Conservation (phyloP, 306 rosid genomes). For the Dryas octopetala region DNA sequence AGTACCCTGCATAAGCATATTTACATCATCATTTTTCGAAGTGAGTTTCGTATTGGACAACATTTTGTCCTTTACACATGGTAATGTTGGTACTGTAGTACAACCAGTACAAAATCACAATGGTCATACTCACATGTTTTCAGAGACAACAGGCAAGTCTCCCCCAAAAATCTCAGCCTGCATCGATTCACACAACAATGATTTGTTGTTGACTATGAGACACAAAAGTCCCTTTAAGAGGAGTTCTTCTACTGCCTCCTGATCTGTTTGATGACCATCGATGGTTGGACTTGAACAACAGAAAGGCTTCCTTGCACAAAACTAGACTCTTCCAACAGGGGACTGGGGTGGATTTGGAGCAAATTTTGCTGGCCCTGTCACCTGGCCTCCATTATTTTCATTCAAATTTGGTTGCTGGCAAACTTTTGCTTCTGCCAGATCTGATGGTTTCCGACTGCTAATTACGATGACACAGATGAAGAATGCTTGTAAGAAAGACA, state of each 20-base stretch:
- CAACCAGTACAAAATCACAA: constrained; percentile 33
- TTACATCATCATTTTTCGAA: background rate
- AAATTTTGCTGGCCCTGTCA: constrained; percentile 46
- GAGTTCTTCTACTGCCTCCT: constrained; percentile 9
- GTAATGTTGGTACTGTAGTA: constrained; percentile 27
- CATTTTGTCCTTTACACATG: constrained; percentile 34
- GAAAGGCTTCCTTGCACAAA: constrained; percentile 14
- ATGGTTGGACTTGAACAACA: constrained; percentile 28
- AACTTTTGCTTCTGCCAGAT: constrained; percentile 35
- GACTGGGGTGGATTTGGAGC: constrained; percentile 82
- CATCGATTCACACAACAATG: background rate
- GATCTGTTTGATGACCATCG: constrained; percentile 28
- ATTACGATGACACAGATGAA: constrained; percentile 59
- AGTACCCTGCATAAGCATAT: background rate
- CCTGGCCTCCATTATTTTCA: constrained; percentile 28
- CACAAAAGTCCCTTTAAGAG: background rate
- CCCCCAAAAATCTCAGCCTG: constrained; percentile 3
- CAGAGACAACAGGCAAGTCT: constrained; percentile 17
- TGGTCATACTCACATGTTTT: constrained; percentile 23
- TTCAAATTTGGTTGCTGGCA: constrained; percentile 29
- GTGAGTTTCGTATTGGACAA: background rate
- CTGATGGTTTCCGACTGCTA: constrained; percentile 48
- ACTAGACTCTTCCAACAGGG: constrained; percentile 83
- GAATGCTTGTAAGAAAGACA: constrained; percentile 78
- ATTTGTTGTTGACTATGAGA: background rate